A percentile compares a stretch with the other conserved stretches of the same genome.
phyloP scores from a whole-genome alignment of 228 moss, liverwort and hornwort genomes.

The Sphagnum magellanicum region DNA sequence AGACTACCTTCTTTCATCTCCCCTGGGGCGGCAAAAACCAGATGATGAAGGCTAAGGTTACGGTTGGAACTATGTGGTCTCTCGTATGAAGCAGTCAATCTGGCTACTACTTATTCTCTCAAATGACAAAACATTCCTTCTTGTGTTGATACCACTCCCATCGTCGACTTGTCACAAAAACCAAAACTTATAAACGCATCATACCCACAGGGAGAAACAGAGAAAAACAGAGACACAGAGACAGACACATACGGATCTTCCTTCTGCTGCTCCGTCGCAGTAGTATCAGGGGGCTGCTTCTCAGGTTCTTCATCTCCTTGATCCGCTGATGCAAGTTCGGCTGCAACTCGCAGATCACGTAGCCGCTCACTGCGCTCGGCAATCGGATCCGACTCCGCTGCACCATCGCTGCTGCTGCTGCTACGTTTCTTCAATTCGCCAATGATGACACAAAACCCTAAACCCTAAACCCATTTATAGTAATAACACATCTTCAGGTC shows the following conservation, averaged over 20 bases:
- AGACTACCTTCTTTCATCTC: too few species aligned
- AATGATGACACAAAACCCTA: too few species aligned
- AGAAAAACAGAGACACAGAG: neutral
- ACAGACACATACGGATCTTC: conserved; percentile 5
- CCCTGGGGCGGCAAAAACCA: too few species aligned
- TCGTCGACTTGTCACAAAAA: neutral
- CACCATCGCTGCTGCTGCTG: conserved; percentile 2
- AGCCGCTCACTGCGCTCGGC: conserved; percentile 73
- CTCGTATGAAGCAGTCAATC: too few species aligned
- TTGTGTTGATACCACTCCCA: neutral
- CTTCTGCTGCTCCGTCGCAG: conserved; percentile 10
- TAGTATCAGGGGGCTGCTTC: conserved; percentile 6
- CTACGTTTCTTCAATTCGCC: neutral
- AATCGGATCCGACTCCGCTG: conserved; percentile 31
- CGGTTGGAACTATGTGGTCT: too few species aligned
- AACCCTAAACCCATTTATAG: too few species aligned
- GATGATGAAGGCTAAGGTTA: too few species aligned
- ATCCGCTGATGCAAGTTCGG: conserved; percentile 42
- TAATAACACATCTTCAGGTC: too few species aligned
- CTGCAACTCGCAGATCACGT: conserved; percentile 75
- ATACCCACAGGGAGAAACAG: neutral
- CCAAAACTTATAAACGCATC: neutral
- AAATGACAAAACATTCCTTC: too few species aligned
- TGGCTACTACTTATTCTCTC: too few species aligned
- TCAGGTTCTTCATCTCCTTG: conserved; percentile 7